Percentiles rank a stretch among this genome's conserved stretches.
phyloP scores from a whole-genome alignment of 1,284 basidiomycete species.

The Fomitopsis betulina region DNA sequence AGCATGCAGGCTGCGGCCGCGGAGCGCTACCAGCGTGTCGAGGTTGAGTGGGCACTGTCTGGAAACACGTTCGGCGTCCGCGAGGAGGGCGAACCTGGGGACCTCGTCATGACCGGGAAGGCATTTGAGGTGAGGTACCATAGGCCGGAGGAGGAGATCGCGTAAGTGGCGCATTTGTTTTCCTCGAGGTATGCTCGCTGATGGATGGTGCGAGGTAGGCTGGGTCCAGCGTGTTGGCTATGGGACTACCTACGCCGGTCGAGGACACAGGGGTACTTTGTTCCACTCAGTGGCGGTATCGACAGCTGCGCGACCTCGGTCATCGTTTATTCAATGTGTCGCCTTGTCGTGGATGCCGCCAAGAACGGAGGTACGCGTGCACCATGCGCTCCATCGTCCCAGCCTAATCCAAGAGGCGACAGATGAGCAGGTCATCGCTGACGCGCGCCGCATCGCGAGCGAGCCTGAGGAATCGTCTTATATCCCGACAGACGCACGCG shows the following conservation, averaged over 20 bases:
- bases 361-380: constrained; percentile 56
- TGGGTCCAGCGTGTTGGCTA: constrained; percentile 98
- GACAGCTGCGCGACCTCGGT: constrained; percentile 96
- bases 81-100: constrained; percentile 31
- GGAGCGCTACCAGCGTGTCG: constrained; percentile 73
- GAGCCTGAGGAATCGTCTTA: constrained; percentile 80
- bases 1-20: constrained; percentile 86
- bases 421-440: constrained; percentile 87
- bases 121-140: constrained; percentile 71
- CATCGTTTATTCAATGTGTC: constrained; percentile 96
- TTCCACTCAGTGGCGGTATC: constrained; percentile 96
- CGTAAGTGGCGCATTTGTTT: constrained; percentile 50
- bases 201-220: constrained; percentile 39
- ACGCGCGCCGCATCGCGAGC: constrained; percentile 86
- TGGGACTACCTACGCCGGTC: constrained; percentile 98
- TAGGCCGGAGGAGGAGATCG: constrained; percentile 93
- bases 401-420: not conserved
- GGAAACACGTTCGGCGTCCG: constrained; percentile 66
- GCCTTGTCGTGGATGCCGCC: constrained; percentile 79
- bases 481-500: constrained; percentile 79
- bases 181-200: not conserved
- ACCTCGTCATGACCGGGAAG: constrained; percentile 32
- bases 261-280: constrained; percentile 91
- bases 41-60: constrained; percentile 75
- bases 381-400: not conserved